phyloP scores from a whole-genome alignment of 2,329 filamentous ascomycete species.

The Diaporthe vaccinii region DNA sequence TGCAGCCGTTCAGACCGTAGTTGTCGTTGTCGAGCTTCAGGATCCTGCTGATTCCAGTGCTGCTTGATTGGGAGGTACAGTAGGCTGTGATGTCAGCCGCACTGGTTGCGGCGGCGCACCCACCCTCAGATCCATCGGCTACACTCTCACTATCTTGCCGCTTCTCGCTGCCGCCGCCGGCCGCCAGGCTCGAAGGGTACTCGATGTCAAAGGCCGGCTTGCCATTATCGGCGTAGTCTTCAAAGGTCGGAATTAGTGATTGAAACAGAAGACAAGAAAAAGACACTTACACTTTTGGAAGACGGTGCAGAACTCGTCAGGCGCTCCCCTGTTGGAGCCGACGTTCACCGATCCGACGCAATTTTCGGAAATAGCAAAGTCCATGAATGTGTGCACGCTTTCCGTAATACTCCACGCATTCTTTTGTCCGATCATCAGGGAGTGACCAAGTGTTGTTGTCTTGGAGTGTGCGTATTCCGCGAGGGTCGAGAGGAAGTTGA shows the following conservation, averaged over 20 bases:
- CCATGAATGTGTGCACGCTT: conserved; percentile 31
- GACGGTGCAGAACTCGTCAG: conserved; percentile 33
- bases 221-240: conserved; percentile 33
- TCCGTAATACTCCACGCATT: conserved; percentile 34
- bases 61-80: conserved; percentile 21
- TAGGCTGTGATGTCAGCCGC: conserved; percentile 13
- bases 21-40: conserved; percentile 40
- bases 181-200: conserved; percentile 36
- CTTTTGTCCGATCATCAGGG: conserved; percentile 40
- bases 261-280: not conserved
- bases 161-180: not conserved
- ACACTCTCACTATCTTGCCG: conserved; percentile 7
- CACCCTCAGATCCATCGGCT: conserved; percentile 9
- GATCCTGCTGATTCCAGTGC: conserved; percentile 36
- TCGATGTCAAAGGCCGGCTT: conserved; percentile 40
- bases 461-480: conserved; percentile 34
- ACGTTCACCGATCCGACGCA: conserved; percentile 22
- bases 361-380: conserved; percentile 38
- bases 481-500: conserved; percentile 31
- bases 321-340: conserved; percentile 28
- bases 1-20: conserved; percentile 38
- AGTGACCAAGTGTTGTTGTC: conserved; percentile 28
- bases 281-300: conserved; percentile 25
- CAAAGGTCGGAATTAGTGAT: not conserved
- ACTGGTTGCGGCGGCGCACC: conserved; percentile 29